A percentile compares a stretch with the other conserved stretches of the same genome.
These are phyloP conservation scores for Cercospora berteroae DNA, from an alignment of 2,329 filamentous ascomycete species.

Conservation along the genomic window DNA sequence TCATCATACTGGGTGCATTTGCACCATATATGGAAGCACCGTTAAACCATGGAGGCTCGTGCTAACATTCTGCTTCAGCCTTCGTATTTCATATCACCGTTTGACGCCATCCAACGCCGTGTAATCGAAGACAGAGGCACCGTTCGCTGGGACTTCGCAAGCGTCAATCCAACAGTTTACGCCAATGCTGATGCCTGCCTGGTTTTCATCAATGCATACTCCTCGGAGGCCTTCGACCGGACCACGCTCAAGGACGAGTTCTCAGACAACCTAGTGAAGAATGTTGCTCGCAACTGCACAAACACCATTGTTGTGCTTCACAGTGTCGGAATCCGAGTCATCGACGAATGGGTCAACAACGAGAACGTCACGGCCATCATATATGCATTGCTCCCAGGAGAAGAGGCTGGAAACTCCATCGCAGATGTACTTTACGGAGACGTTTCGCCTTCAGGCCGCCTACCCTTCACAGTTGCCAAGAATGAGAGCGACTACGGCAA, in stretches of 20 bases:
- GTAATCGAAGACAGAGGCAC: conserved; percentile 25
- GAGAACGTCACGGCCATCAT: conserved; percentile 36
- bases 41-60: not conserved
- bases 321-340: conserved; percentile 31
- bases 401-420: conserved; percentile 32
- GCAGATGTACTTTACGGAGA: conserved; percentile 35
- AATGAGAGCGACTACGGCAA: conserved; percentile 33
- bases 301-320: conserved; percentile 37
- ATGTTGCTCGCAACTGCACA: conserved; percentile 32
- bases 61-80: conserved; percentile 17
- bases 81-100: conserved; percentile 24
- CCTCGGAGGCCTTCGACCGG: conserved; percentile 33
- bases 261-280: conserved; percentile 33
- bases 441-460: conserved; percentile 31
- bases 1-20: not conserved
- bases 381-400: conserved; percentile 33
- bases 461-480: conserved; percentile 37
- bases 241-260: conserved; percentile 30
- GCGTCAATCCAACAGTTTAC: conserved; percentile 29
- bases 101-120: conserved; percentile 27
- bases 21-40: no score
- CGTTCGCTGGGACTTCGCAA: conserved; percentile 32
- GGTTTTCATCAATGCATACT: conserved; percentile 37
- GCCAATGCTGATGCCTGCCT: conserved; percentile 33
- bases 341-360: conserved; percentile 34